Conservation (phyloP, 805 yeast genomes). For the Candida argentea region DNA sequence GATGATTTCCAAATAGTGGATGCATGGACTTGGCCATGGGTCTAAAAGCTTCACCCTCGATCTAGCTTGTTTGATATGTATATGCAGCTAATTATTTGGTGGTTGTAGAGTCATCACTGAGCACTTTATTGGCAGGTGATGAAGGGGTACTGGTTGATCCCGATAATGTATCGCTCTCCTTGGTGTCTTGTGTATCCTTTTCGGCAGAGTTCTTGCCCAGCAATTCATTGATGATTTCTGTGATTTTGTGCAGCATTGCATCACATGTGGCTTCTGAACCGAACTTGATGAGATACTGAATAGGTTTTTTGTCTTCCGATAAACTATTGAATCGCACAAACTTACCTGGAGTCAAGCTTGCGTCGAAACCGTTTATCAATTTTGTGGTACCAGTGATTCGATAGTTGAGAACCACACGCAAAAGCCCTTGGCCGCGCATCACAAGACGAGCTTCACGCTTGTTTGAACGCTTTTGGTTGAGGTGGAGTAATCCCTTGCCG, state of each 20-base stretch:
- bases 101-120: no score
- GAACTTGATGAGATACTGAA: slow-evolving; percentile 76
- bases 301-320: slow-evolving; percentile 51
- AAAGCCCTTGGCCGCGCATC: slow-evolving; percentile 84
- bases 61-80: no score
- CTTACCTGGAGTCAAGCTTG: slow-evolving; percentile 76
- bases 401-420: slow-evolving; percentile 72
- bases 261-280: slow-evolving; percentile 52
- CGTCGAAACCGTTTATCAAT: slow-evolving; percentile 70
- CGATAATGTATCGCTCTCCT: no score
- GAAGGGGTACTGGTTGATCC: no score
- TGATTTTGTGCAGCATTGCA: slow-evolving; percentile 43
- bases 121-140: no score
- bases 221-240: slow-evolving; percentile 26
- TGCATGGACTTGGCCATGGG: no score
- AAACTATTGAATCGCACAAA: slow-evolving; percentile 67
- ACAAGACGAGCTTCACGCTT: slow-evolving; percentile 53
- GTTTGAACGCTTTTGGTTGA: slow-evolving; percentile 41
- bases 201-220: no score
- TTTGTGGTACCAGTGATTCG: slow-evolving; percentile 55
- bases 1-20: no score
- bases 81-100: no score
- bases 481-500: slow-evolving; percentile 82
- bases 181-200: no score
- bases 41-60: no score